phyloP scores from a whole-genome alignment of 805 yeast genomes.

The Cyberlindnera nakhonratchasimensis region DNA sequence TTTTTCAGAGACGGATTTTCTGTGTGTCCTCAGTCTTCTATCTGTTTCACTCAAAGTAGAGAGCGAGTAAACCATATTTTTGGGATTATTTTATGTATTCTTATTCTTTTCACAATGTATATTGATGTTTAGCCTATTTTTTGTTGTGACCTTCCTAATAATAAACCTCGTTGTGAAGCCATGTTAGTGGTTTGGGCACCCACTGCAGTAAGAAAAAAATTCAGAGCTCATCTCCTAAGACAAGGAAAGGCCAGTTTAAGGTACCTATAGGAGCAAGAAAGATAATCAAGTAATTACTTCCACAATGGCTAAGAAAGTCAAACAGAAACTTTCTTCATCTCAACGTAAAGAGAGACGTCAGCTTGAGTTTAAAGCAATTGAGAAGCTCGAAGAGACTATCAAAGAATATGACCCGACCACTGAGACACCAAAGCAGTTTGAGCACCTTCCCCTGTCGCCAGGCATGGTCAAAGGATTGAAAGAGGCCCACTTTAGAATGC shows the following conservation, averaged over 20 bases:
- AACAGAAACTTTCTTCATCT: slow-evolving; percentile 28
- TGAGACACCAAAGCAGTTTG: slow-evolving; percentile 48
- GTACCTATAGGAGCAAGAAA: background rate
- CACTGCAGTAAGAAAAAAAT: background rate
- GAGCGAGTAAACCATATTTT: too few relatives aligned
- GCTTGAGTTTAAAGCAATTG: slow-evolving; percentile 35
- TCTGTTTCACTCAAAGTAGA: too few relatives aligned
- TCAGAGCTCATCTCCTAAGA: slow-evolving; percentile 6
- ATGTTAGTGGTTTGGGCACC: slow-evolving; percentile 4
- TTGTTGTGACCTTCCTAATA: too few relatives aligned
- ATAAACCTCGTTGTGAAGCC: slow-evolving; percentile 1
- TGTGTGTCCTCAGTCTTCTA: too few relatives aligned
- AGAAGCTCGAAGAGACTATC: slow-evolving; percentile 46
- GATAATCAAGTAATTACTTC: background rate
- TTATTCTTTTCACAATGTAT: too few relatives aligned
- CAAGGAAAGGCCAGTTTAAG: background rate
- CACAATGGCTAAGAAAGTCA: slow-evolving; percentile 36
- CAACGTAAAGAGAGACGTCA: slow-evolving; percentile 38
- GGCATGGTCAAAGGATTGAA: slow-evolving; percentile 68
- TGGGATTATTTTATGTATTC: too few relatives aligned
- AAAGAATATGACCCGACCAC: slow-evolving; percentile 48
- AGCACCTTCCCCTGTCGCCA: slow-evolving; percentile 72
- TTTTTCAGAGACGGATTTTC: too few relatives aligned
- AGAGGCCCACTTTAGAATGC: slow-evolving; percentile 69
- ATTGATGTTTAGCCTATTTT: too few relatives aligned